Percentiles rank a stretch among this genome's conserved stretches.
These are phyloP conservation scores for Raphidocelis subcapitata DNA, from an alignment of 139 green algal genomes.

Conservation along the genomic window DNA sequence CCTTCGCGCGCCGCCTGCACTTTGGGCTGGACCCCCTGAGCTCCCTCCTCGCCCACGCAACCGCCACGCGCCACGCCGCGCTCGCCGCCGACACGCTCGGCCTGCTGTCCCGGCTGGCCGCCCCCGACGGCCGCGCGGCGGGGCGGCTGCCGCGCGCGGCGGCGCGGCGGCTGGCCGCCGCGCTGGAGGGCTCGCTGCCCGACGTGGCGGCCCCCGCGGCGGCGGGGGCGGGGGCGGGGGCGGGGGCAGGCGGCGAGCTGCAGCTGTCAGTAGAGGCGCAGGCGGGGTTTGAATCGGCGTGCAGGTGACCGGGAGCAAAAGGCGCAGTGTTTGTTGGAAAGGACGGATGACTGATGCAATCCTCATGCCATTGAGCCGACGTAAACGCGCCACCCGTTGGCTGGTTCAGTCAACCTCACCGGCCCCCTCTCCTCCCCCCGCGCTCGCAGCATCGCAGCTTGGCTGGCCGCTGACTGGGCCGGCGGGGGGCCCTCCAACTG, in stretches of 20 bases:
- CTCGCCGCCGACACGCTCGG: background rate
- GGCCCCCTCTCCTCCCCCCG: no score
- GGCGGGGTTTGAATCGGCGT: slow-evolving; percentile 4
- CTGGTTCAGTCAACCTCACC: background rate
- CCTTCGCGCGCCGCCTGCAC: slow-evolving; percentile 13
- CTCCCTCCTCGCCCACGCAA: slow-evolving; percentile 5
- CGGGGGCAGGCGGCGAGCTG: background rate
- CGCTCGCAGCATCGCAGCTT: no score
- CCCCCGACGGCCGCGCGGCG: background rate
- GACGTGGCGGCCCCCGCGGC: no score
- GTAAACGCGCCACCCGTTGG: no score
- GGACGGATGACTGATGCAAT: no score
- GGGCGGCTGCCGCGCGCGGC: slow-evolving; percentile 6
- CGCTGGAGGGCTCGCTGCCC: slow-evolving; percentile 8
- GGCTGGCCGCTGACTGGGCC: no score
- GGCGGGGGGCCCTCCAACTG: no score
- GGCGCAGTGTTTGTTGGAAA: no score
- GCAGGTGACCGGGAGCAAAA: slow-evolving; percentile 4
- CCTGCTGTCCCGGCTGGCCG: background rate
- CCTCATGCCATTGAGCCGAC: no score
- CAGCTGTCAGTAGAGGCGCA: slow-evolving; percentile 12
- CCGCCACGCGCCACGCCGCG: background rate
- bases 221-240: background rate
- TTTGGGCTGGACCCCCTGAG: slow-evolving; percentile 16
- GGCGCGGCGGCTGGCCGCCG: slow-evolving; percentile 1